A percentile compares a stretch with the other conserved stretches of the same genome.
Conservation (phyloP, 139 green algal species). For the Nannochloris sp. region DNA sequence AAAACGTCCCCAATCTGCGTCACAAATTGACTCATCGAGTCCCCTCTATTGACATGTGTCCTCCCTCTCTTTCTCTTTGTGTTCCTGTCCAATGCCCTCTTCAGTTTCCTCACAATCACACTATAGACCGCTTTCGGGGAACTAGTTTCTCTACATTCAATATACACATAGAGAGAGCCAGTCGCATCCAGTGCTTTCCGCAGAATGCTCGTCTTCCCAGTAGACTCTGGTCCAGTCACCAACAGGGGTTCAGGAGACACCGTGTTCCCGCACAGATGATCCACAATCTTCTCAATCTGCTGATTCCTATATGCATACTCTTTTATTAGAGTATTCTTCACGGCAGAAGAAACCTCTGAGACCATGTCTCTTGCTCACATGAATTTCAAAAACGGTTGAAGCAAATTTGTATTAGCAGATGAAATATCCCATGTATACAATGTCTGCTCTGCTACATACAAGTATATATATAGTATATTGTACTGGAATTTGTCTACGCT, state of each 20-base stretch:
- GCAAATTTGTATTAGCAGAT: too few species aligned
- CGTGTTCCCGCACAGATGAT: not conserved
- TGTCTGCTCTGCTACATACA: too few species aligned
- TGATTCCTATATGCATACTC: not conserved
- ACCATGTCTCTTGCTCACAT: too few species aligned
- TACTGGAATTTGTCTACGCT: too few species aligned
- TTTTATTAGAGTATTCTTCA: not conserved
- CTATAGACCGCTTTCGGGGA: conserved; percentile 9
- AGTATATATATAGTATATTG: too few species aligned
- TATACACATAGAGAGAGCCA: conserved; percentile 16
- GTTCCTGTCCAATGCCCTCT: not conserved
- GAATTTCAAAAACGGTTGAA: too few species aligned
- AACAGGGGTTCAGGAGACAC: conserved; percentile 43
- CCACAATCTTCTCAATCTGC: conserved; percentile 7
- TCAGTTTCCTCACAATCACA: conserved; percentile 20
- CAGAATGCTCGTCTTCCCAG: conserved; percentile 38
- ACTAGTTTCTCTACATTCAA: conserved; percentile 26
- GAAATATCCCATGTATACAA: too few species aligned
- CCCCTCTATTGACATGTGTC: not conserved
- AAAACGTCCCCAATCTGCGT: not conserved
- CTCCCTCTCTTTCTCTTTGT: conserved; percentile 26
- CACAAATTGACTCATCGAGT: not conserved
- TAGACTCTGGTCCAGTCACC: conserved; percentile 31
- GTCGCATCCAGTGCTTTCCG: conserved; percentile 23
- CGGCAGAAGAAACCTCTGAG: not conserved